Conservation (phyloP, 2,329 filamentous ascomycete genomes). For the Fusarium lyarnte region DNA sequence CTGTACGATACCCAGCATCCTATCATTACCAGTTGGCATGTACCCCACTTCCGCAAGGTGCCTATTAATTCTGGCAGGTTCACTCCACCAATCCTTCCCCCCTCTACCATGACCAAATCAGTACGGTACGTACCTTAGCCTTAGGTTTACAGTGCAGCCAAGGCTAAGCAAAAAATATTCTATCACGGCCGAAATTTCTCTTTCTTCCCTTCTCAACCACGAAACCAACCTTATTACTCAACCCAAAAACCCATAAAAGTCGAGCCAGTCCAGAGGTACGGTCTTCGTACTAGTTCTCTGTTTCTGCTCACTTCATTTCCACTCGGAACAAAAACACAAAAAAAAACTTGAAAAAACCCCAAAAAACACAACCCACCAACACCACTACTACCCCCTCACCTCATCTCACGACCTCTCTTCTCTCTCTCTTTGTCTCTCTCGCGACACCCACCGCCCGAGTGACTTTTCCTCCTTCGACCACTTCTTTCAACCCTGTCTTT, state of each 20-base stretch:
- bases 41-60: conserved; percentile 21
- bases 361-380: conserved; percentile 56
- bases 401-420: conserved; percentile 27
- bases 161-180: conserved; percentile 48
- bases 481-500: conserved; percentile 30
- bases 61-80: conserved; percentile 26
- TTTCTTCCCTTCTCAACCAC: conserved; percentile 55
- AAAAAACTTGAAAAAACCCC: conserved; percentile 69
- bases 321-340: conserved; percentile 63
- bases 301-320: conserved; percentile 64
- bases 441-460: conserved; percentile 45
- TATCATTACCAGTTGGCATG: conserved; percentile 27
- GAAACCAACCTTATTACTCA: conserved; percentile 61
- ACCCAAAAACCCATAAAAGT: conserved; percentile 56
- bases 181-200: conserved; percentile 51
- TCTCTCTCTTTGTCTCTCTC: conserved; percentile 43
- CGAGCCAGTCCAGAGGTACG: conserved; percentile 65
- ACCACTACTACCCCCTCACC: conserved; percentile 29
- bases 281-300: conserved; percentile 68
- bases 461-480: conserved; percentile 32
- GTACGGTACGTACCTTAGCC: conserved; percentile 35
- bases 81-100: conserved; percentile 38
- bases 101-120: conserved; percentile 37
- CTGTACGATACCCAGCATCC: not conserved
- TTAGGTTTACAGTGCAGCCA: conserved; percentile 35